Conservation (phyloP, 2,329 filamentous ascomycete genomes). For the Xylaria sp. region DNA sequence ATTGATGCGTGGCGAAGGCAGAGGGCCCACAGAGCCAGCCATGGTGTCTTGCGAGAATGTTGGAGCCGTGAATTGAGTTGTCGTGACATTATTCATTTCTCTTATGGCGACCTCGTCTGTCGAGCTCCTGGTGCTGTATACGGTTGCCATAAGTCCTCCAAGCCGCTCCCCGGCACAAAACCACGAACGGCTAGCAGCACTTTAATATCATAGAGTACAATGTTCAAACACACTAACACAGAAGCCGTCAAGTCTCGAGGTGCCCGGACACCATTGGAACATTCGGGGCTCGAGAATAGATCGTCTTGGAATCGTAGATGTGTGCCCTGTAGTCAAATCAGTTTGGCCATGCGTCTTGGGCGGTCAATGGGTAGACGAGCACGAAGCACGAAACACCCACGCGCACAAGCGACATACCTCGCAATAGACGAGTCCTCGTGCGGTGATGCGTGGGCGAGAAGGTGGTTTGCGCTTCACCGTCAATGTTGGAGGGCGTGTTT, state of each 20-base stretch:
- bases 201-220: slow-evolving; percentile 45
- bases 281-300: slow-evolving; percentile 23
- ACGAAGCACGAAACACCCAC: background rate
- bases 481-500: slow-evolving; percentile 16
- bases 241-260: slow-evolving; percentile 34
- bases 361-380: slow-evolving; percentile 1
- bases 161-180: slow-evolving; percentile 49
- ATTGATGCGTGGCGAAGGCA: slow-evolving; percentile 51
- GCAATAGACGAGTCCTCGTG: slow-evolving; percentile 7
- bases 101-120: slow-evolving; percentile 44
- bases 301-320: slow-evolving; percentile 10
- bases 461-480: slow-evolving; percentile 9
- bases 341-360: slow-evolving; percentile 11
- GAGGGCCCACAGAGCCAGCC: slow-evolving; percentile 44
- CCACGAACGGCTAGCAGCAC: slow-evolving; percentile 43
- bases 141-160: slow-evolving; percentile 48
- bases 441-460: background rate
- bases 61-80: slow-evolving; percentile 44
- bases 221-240: slow-evolving; percentile 29
- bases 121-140: slow-evolving; percentile 52
- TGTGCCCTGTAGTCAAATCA: slow-evolving; percentile 31
- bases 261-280: slow-evolving; percentile 37
- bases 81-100: slow-evolving; percentile 39
- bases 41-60: slow-evolving; percentile 46
- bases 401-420: slow-evolving; percentile 25